phyloP scores from a whole-genome alignment of 768 basidiomycete genomes.

The Mycena maculata region DNA sequence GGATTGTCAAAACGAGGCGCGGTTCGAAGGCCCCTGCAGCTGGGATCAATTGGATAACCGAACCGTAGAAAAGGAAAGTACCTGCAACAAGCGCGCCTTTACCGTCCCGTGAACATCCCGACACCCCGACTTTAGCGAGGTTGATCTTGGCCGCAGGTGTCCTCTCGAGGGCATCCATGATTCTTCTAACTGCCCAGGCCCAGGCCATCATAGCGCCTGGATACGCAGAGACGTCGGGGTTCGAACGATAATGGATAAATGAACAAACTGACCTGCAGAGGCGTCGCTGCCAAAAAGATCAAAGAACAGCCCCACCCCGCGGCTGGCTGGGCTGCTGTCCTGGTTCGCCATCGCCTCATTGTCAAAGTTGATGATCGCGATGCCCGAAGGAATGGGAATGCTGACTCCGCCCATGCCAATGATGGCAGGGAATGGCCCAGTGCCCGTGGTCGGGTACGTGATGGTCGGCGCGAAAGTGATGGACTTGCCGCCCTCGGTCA shows the following conservation, averaged over 20 bases:
- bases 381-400: slow-evolving; percentile 50
- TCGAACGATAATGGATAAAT: background rate
- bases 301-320: slow-evolving; percentile 62
- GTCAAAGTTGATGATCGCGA: slow-evolving; percentile 63
- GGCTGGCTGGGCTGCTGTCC: slow-evolving; percentile 1
- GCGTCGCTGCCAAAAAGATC: slow-evolving; percentile 60
- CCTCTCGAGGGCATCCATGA: slow-evolving; percentile 70
- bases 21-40: slow-evolving; percentile 59
- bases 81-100: slow-evolving; percentile 71
- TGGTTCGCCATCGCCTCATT: slow-evolving; percentile 59
- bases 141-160: slow-evolving; percentile 61
- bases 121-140: slow-evolving; percentile 61
- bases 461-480: slow-evolving; percentile 63
- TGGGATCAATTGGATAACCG: too few relatives aligned
- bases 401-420: slow-evolving; percentile 60
- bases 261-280: slow-evolving; percentile 47
- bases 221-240: background rate
- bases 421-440: slow-evolving; percentile 57
- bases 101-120: slow-evolving; percentile 71
- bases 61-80: background rate
- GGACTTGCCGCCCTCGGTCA: slow-evolving; percentile 55
- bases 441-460: slow-evolving; percentile 55
- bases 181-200: slow-evolving; percentile 70
- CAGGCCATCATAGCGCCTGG: slow-evolving; percentile 66
- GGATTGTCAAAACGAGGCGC: slow-evolving; percentile 69